Evolutionary conservation across 148 eudicot genomes (phyloP), one percentile per base, ranked within the genome.

Genomic region (Fallopia convolvulus): DNA sequence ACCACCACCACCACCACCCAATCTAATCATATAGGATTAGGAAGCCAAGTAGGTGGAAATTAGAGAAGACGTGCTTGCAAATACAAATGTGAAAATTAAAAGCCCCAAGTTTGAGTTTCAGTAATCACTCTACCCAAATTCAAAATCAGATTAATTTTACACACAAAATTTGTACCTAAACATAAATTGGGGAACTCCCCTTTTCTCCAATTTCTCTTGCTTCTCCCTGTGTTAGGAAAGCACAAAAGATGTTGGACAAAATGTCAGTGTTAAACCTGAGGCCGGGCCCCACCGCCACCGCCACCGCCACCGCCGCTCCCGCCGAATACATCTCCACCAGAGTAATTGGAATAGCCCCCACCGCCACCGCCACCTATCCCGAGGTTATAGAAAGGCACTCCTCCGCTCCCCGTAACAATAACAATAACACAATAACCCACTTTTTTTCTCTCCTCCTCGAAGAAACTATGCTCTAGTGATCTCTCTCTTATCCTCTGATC

Each of bases 371-470:
- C 48, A 17, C 46, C 9, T 48, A 70, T 70, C 74, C 74, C 47
- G 46, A 70, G 48, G 23, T 39, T 70, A 70, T 68, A 68, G 44
- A 68, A 68, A 1, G 72, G 72, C 44, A 68, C 72, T 63, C 70
- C 33, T 1, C 32, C 72, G 40, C 41, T 32, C 72, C 46, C 74
- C 26, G 74, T 70, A 41, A 23, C 39, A 48, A 48, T 11, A 11
- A 48, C 50, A 11, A 48, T 2, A 2, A 11, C 50, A 26, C 50
- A 26, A 26, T 26, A 26, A 6, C 8, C 46, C 70, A n/a, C 20
- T 63, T 13, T 10, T 30, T 32, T 66, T 66, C 1, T 26, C 30
- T 26, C 30, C 30, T 26, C 1, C 30, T 26, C 1, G 30, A 26
- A 26, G 30, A 26, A 26, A 26, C 30, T 26, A 26, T 26, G 1